Conservation (phyloP, 2,329 filamentous ascomycete genomes). For the Stromatinia cepivora region DNA sequence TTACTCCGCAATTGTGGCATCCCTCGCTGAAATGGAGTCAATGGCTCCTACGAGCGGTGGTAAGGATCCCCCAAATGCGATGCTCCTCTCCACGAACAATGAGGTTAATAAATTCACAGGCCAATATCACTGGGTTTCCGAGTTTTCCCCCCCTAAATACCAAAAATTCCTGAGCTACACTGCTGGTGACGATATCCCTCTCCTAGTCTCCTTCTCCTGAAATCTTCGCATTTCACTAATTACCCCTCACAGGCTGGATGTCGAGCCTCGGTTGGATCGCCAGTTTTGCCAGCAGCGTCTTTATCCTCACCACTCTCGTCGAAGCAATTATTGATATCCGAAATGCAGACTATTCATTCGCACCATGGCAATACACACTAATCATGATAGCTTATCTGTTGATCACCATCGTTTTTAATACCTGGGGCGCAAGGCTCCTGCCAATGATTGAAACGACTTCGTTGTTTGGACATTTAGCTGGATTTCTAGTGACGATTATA, state of each 20-base stretch:
- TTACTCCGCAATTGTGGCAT: constrained; percentile 34
- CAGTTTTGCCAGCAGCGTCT: constrained; percentile 45
- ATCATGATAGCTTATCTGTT: constrained; percentile 46
- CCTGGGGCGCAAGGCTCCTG: constrained; percentile 44
- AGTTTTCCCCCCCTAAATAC: constrained; percentile 50
- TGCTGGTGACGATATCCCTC: constrained; percentile 40
- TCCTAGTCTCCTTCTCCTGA: neutral
- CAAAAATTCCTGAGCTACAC: constrained; percentile 57
- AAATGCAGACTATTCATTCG: constrained; percentile 41
- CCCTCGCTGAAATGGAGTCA: constrained; percentile 37
- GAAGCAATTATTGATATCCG: constrained; percentile 45
- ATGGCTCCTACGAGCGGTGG: constrained; percentile 36
- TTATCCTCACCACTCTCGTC: constrained; percentile 48
- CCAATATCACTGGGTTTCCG: constrained; percentile 60
- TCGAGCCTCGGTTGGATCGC: constrained; percentile 50
- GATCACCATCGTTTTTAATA: constrained; percentile 48
- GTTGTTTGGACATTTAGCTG: constrained; percentile 47
- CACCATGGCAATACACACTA: constrained; percentile 48
- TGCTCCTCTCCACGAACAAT: neutral
- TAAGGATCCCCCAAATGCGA: neutral
- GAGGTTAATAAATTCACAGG: constrained; percentile 48
- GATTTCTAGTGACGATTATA: constrained; percentile 48
- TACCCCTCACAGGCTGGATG: constrained; percentile 45
- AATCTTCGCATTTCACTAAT: neutral
- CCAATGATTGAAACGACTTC: constrained; percentile 48